Evolutionary conservation across 2,329 filamentous ascomycete species (phyloP), one percentile per base, ranked within the genome.

Genomic region (Escovopsis sp.): DNA sequence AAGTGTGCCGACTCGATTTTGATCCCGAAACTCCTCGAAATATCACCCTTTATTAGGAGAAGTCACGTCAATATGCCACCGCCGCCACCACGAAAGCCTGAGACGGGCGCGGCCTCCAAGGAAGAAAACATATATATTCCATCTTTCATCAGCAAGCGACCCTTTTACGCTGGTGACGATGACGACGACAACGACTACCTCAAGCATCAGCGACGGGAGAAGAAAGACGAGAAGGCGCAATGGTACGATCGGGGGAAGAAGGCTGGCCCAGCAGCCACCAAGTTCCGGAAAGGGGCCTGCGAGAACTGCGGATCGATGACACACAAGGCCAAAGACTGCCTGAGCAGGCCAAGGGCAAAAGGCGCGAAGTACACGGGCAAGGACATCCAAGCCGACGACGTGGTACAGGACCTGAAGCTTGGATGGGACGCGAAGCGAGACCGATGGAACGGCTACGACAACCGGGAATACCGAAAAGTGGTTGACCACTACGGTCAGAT

Each of bases 111-210:
- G 9, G 59, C 60, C 5, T 72, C 69, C 37, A 93, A 93, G 56
- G 86, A 93, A 58, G 85, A 90, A 59, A 98, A 98, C 69, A 78
- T 94, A 57, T 98, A 98, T 67, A 98, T 98, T 51, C 90, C 90
- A 5, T 77, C 83, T 36, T 98, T 94, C 68, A 98, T 98, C 62
- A 87, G 86, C 48, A 94, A 94, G 58, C 87, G 92, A 47, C 90
- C 90, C 4, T 98, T 98, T 62, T 98, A 96, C 58, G 77, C 92
- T 36, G 76, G 72, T 49, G 76, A 82, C 48, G 83, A 86, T 52
- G 78, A 79, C 45, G 74, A 79, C 40, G 70, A 80, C 41, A 73
- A 72, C 53, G 87, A 96, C 51, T 98, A 96, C 55, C 82, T 98
- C 44, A 85, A 93, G 60, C 90, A 98, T 73, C 90, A 98, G 53